Evolutionary conservation across 176 grass and related monocot species (phyloP).

Genomic region (Echinochloa phyllopogon): DNA sequence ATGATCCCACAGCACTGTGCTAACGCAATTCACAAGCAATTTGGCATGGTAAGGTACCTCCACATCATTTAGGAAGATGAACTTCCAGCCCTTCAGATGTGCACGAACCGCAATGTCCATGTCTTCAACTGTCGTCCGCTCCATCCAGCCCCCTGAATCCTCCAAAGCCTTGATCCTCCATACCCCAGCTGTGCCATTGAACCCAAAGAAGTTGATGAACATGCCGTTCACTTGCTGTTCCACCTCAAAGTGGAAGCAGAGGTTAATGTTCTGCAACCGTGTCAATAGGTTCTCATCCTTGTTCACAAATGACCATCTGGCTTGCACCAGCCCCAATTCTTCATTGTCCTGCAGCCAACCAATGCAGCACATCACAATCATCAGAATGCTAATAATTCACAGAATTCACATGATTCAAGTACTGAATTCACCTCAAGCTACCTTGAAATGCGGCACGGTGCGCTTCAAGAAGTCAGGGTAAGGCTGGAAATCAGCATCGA

Average conservation of each 20-base stretch:
- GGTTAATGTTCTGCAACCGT: conserved; percentile 85
- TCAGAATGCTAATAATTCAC: background rate
- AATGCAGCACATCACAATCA: conserved; percentile 3
- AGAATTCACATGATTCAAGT: background rate
- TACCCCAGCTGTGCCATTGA: conserved; percentile 93
- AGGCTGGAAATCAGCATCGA: conserved; percentile 93
- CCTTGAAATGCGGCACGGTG: conserved; percentile 91
- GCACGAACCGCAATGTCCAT: conserved; percentile 96
- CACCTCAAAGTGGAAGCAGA: conserved; percentile 98
- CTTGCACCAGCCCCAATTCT: conserved; percentile 77
- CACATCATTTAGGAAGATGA: conserved; percentile 92
- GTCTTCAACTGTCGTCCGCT: conserved; percentile 94
- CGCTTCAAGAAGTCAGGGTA: conserved; percentile 74
- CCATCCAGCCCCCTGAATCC: conserved; percentile 90
- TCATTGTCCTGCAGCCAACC: conserved; percentile 66
- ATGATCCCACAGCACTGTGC: background rate
- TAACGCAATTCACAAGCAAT: background rate
- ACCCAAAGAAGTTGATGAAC: conserved; percentile 93
- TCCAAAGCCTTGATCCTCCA: conserved; percentile 87
- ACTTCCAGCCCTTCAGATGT: conserved; percentile 88
- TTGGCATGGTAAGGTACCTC: conserved; percentile 47
- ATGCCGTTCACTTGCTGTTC: conserved; percentile 92
- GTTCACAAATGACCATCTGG: conserved; percentile 94
- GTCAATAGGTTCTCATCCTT: conserved; percentile 94
- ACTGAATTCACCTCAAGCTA: conserved; percentile 29